These are phyloP conservation scores for Fusarium metavorans DNA, from an alignment of 2,329 filamentous ascomycete genomes.

Conservation along the genomic window DNA sequence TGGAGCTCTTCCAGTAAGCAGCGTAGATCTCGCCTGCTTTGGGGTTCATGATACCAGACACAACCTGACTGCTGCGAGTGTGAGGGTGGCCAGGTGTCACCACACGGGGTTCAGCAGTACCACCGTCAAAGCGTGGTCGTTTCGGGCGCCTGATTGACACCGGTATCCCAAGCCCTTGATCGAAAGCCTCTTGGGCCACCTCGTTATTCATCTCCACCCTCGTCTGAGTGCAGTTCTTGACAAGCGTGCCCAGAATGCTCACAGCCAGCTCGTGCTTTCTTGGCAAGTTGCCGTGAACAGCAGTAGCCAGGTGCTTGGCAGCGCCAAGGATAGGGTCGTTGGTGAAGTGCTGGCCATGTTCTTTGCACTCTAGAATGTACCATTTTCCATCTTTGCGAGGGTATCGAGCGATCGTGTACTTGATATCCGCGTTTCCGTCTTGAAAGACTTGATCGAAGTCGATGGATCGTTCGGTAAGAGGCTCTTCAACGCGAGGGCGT, in stretches of 20 bases:
- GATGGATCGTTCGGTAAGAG: neutral
- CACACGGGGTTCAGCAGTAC: neutral
- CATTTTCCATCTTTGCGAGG: neutral
- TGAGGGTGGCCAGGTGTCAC: neutral
- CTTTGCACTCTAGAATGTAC: conserved; percentile 24
- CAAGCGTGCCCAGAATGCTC: conserved; percentile 2
- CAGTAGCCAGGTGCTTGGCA: neutral
- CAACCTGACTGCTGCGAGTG: neutral
- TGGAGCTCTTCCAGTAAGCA: neutral
- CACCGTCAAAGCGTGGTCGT: neutral
- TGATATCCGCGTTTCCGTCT: conserved; percentile 1
- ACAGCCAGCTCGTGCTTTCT: neutral
- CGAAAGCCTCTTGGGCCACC: neutral
- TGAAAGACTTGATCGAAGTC: conserved; percentile 16
- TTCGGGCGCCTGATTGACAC: neutral
- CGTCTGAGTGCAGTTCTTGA: neutral
- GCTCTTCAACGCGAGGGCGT: neutral
- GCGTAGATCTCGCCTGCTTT: conserved; percentile 13
- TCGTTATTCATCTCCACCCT: neutral
- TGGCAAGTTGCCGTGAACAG: accelerated
- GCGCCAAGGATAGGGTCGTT: neutral
- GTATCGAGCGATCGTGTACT: neutral
- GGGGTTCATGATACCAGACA: neutral
- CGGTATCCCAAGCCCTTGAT: neutral
- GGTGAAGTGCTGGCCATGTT: neutral